phyloP scores from a whole-genome alignment of 2,329 filamentous ascomycete species.

The Fusarium aywerte region DNA sequence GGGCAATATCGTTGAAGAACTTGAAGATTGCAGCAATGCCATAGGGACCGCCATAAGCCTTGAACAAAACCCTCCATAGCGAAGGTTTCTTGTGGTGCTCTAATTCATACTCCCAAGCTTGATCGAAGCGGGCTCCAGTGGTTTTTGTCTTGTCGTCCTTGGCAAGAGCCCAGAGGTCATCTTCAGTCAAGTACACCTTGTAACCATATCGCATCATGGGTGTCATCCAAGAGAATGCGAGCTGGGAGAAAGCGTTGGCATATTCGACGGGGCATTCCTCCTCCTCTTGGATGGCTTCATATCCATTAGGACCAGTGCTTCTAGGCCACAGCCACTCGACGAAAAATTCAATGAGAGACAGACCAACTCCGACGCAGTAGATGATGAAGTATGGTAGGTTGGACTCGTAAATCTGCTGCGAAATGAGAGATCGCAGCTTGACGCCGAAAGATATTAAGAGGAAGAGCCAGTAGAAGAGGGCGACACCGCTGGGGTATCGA shows the following conservation, averaged over 20 bases:
- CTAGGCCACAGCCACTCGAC: slow-evolving; percentile 92
- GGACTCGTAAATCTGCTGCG: slow-evolving; percentile 75
- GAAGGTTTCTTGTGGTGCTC: slow-evolving; percentile 72
- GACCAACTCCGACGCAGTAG: slow-evolving; percentile 76
- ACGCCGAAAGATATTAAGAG: slow-evolving; percentile 81
- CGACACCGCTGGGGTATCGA: slow-evolving; percentile 86
- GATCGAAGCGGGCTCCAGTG: slow-evolving; percentile 76
- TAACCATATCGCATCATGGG: slow-evolving; percentile 97
- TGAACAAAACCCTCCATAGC: slow-evolving; percentile 86
- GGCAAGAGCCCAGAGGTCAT: slow-evolving; percentile 93
- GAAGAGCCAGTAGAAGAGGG: slow-evolving; percentile 92
- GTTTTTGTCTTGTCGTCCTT: slow-evolving; percentile 80
- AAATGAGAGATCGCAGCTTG: slow-evolving; percentile 87
- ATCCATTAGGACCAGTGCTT: slow-evolving; percentile 65
- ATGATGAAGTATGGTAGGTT: slow-evolving; percentile 80
- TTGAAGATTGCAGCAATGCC: slow-evolving; percentile 86
- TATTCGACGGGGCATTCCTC: slow-evolving; percentile 83
- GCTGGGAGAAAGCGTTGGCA: slow-evolving; percentile 89
- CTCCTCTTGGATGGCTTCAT: slow-evolving; percentile 67
- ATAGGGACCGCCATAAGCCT: slow-evolving; percentile 87
- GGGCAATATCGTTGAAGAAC: slow-evolving; percentile 83
- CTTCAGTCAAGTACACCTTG: slow-evolving; percentile 88
- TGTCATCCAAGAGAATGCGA: slow-evolving; percentile 99
- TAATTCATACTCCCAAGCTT: slow-evolving; percentile 81
- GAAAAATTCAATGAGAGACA: slow-evolving; percentile 76